Evolutionary conservation across 805 yeast species (phyloP).

Genomic region (Barnettozyma siamensis): DNA sequence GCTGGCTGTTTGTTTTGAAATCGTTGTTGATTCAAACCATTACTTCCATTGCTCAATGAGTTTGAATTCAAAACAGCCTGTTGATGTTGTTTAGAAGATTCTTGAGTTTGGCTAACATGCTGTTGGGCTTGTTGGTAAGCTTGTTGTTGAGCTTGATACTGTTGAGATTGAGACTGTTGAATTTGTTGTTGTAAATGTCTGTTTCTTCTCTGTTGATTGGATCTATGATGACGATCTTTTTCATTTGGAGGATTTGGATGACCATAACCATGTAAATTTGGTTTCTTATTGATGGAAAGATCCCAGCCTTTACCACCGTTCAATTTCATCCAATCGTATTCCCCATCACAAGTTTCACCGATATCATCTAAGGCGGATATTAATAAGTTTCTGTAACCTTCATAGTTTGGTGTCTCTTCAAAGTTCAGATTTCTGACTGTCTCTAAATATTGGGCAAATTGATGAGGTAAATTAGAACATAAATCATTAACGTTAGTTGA

Average conservation of each 20-base stretch:
- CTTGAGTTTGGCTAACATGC: conserved; percentile 15
- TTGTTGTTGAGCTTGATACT: conserved; percentile 16
- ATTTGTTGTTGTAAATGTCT: conserved; percentile 25
- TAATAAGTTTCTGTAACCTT: conserved; percentile 72
- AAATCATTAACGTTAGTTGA: conserved; percentile 80
- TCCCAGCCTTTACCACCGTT: conserved; percentile 98
- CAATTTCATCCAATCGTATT: conserved; percentile 96
- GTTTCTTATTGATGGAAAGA: conserved; percentile 79
- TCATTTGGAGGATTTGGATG: conserved; percentile 49
- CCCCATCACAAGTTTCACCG: conserved; percentile 73
- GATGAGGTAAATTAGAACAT: conserved; percentile 69
- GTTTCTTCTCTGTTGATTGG: conserved; percentile 24
- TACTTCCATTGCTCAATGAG: conserved; percentile 15
- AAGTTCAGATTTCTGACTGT: conserved; percentile 84
- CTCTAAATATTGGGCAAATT: conserved; percentile 86
- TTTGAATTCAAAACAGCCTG: conserved; percentile 1
- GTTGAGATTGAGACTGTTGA: conserved; percentile 17
- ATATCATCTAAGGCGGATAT: conserved; percentile 70
- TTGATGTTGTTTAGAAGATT: conserved; percentile 11
- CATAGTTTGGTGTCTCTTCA: conserved; percentile 94
- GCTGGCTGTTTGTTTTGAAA: conserved; percentile 26
- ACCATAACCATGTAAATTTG: conserved; percentile 90
- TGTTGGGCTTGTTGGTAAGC: conserved; percentile 15
- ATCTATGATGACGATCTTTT: conserved; percentile 25
- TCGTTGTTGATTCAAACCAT: conserved; percentile 25